Evolutionary conservation across 169 alveolate species (phyloP).

Genomic region (Babesia sp.): DNA sequence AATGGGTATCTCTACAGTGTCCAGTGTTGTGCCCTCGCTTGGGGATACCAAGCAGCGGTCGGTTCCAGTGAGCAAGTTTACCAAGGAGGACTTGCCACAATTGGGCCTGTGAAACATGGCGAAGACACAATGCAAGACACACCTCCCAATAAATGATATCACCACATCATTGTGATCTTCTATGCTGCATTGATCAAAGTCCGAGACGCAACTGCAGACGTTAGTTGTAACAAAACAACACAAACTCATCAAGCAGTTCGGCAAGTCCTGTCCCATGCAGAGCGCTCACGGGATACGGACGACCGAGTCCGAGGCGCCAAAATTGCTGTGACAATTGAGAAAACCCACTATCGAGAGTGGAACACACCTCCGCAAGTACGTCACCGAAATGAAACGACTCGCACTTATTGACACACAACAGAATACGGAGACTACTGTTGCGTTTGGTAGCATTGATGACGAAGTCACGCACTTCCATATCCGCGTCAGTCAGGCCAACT

Average conservation of each 20-base stretch:
- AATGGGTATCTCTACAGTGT: conserved; percentile 69
- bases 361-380: conserved; percentile 67
- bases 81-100: conserved; percentile 74
- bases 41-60: conserved; percentile 79
- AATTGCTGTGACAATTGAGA: conserved; percentile 53
- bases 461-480: conserved; percentile 41
- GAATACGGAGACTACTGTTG: conserved; percentile 36
- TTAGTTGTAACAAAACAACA: neutral
- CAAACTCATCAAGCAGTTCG: conserved; percentile 68
- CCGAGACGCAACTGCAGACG: conserved; percentile 49
- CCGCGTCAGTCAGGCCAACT: conserved; percentile 53
- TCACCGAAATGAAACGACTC: conserved; percentile 75
- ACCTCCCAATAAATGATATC: conserved; percentile 66
- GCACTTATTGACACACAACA: conserved; percentile 75
- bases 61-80: conserved; percentile 65
- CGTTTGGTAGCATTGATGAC: conserved; percentile 4
- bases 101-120: conserved; percentile 63
- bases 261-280: conserved; percentile 77
- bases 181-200: conserved; percentile 37
- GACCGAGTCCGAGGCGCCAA: conserved; percentile 77
- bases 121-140: conserved; percentile 3
- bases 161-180: conserved; percentile 51
- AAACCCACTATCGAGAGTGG: neutral
- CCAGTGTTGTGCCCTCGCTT: conserved; percentile 76
- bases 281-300: conserved; percentile 79